Conservation (phyloP, 441 rosid genomes). For the Pelargonium fulgidum region DNA sequence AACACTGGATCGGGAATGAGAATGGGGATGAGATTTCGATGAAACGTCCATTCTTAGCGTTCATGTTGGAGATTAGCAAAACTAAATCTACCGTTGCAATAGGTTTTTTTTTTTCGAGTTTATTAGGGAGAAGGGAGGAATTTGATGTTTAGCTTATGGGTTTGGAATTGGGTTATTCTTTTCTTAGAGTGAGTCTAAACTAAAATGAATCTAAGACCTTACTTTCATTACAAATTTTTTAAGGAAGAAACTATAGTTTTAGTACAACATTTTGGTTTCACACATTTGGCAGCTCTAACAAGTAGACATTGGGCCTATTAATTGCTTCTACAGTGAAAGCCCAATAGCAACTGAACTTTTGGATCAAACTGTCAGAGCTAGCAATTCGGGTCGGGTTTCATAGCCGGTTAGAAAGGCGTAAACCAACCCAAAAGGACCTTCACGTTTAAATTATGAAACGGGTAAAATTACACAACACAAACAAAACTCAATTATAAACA, state of each 20-base stretch:
- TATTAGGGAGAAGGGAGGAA: neutral
- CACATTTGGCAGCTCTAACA: too few relatives aligned
- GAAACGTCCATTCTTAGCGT: neutral
- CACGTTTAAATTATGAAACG: too few relatives aligned
- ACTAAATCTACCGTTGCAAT: neutral
- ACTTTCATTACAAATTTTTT: neutral
- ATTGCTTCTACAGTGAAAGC: too few relatives aligned
- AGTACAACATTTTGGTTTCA: too few relatives aligned
- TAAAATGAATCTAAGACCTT: conserved; percentile 1
- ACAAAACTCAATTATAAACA: too few relatives aligned
- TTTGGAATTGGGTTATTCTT: neutral
- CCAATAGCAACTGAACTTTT: too few relatives aligned
- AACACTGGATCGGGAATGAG: neutral
- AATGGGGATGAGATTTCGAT: neutral
- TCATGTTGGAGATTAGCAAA: neutral
- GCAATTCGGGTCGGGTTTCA: too few relatives aligned
- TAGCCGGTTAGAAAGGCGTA: too few relatives aligned
- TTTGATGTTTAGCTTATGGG: neutral
- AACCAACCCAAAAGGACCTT: too few relatives aligned
- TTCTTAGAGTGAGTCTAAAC: neutral
- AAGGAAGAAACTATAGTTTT: neutral
- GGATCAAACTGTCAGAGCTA: too few relatives aligned
- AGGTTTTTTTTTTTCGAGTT: neutral
- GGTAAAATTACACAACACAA: too few relatives aligned
- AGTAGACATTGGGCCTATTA: too few relatives aligned